phyloP scores from a whole-genome alignment of 202 grass and related monocot species.

The Digitaria exilis region DNA sequence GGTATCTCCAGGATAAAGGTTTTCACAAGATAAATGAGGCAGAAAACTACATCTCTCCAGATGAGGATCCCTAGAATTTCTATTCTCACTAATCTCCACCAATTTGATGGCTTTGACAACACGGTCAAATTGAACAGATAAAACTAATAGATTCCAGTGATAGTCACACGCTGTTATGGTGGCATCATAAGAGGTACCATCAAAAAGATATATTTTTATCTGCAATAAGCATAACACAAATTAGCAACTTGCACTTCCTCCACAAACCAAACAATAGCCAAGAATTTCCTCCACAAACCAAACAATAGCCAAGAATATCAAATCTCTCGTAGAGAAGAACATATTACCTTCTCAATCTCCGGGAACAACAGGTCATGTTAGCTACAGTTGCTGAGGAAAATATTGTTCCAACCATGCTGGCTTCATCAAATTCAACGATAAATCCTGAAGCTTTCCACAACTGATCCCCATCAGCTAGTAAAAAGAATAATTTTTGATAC shows the following conservation, averaged over 20 bases:
- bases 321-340: not conserved
- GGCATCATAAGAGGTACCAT: conserved; percentile 13
- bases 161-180: not conserved
- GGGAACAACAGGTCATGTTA: not conserved
- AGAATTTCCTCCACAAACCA: not conserved
- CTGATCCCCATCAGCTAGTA: not conserved
- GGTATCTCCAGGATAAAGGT: conserved; percentile 8
- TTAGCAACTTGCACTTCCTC: not conserved
- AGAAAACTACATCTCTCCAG: not conserved
- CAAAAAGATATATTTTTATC: conserved; percentile 20
- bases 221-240: not conserved
- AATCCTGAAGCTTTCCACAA: not conserved
- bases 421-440: conserved; percentile 7
- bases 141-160: conserved; percentile 17
- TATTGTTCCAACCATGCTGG: not conserved
- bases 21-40: not conserved
- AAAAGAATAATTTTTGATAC: not conserved
- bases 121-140: conserved; percentile 6
- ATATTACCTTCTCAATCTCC: not conserved
- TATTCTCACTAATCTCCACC: conserved; percentile 11
- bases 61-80: not conserved
- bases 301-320: not conserved
- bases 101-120: not conserved
- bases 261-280: too few relatives aligned
- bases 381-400: not conserved